Base-by-base conservation (phyloP, 2,329 filamentous ascomycete species). In the Coleophoma cylindrospora region DNA sequence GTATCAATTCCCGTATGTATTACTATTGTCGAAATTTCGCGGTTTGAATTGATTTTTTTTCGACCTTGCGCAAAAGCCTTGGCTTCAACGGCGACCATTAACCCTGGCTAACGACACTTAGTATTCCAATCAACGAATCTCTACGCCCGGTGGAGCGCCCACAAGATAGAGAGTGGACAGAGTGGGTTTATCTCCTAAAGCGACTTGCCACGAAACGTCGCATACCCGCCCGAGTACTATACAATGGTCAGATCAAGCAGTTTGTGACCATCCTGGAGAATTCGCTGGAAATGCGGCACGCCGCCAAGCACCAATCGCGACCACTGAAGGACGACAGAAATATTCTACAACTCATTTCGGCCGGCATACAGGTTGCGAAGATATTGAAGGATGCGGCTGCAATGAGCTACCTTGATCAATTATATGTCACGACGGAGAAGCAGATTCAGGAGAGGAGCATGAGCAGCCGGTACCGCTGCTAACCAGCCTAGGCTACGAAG, bases 201-300 rank as follows among this genome's bases (percentile, higher is more conserved):
- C 80, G 89, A 45, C 78, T 95, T 51, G 89, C 89, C 33, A 95
- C 89, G 34, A 94, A 92, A 72, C 80, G 89, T 57, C 83, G 89
- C 54, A 92, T 95, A 59, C 89, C 89, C 6, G 87, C 89, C 43
- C 78, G 89, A 50, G 87, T 94, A 17, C 74, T 95, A 40, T 94
- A 92, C 74, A 89, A 94, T 66, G 87, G 88, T 52, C 89, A 95
- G 70, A 95, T 95, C 70, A 94, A 92, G 71, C 89, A 94, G 68
- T 84, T 95, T 68, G 87, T 94, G 57, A 94, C 89, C 40, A 87
- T 94, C 32, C 72, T 95, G 61, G 89, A 95, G 65, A 95, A 94
- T 69, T 91, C 87, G 44, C 74, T 95, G 62, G 89, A 92, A 72
- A 91, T 91, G 87, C 79, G 89, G 55, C 88, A 92, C 67, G 87